Evolutionary conservation across 768 basidiomycete genomes (phyloP).

Genomic region (Cyclocybe aegerita): DNA sequence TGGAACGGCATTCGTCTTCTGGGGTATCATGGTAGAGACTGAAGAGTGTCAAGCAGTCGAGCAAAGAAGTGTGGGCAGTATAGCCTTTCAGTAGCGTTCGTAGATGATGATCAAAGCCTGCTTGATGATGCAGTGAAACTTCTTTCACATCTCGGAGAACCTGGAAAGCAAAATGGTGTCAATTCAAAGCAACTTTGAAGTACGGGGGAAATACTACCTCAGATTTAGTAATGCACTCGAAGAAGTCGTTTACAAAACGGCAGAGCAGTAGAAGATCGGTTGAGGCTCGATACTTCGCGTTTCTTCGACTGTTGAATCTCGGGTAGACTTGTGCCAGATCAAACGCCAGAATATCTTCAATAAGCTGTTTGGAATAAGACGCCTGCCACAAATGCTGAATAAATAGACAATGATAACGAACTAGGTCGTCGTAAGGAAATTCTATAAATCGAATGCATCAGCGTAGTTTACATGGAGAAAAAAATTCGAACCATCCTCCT

Average conservation of each 20-base stretch:
- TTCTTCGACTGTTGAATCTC: constrained; percentile 2
- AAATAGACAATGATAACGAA: not conserved
- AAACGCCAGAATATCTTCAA: not conserved
- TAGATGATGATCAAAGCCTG: no score
- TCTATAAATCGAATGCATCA: constrained; percentile 3
- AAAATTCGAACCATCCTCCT: not conserved
- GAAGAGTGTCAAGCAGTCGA: no score
- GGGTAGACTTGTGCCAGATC: not conserved
- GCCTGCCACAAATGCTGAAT: not conserved
- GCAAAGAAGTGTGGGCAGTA: no score
- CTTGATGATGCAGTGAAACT: no score
- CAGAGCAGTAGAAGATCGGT: constrained; percentile 26
- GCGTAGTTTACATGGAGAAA: not conserved
- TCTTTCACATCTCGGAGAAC: no score
- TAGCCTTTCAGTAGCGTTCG: no score
- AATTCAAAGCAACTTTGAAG: not conserved
- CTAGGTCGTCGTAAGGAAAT: not conserved
- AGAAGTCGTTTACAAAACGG: constrained; percentile 21
- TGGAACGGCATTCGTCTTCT: no score
- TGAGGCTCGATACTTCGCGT: constrained; percentile 13
- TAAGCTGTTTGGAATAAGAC: not conserved
- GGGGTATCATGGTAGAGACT: no score
- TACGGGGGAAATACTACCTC: not conserved
- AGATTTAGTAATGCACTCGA: no score
- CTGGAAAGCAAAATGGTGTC: not conserved